Evolutionary conservation across 2,329 filamentous ascomycete genomes (phyloP), one percentile per base, ranked within the genome.

Genomic region (Fonsecaea monophora): DNA sequence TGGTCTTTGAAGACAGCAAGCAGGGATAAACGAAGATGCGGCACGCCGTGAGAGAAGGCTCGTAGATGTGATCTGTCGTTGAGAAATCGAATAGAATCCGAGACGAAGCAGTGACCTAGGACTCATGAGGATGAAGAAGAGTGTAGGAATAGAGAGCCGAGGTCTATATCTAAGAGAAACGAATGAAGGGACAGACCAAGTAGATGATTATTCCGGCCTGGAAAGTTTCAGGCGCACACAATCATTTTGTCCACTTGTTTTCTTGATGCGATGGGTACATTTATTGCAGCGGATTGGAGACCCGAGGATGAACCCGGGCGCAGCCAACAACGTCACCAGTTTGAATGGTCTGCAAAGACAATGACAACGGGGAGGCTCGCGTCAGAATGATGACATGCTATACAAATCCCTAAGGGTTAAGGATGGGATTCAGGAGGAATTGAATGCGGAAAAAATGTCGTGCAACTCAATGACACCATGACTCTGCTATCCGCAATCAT

Each of bases 241-340:
- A 50, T 34, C 40, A 50, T 25, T 60, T 4, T 25, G 18, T 50
- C 40, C 12, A 30, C 34, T 50, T 40, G 37, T 9, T 40, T 34
- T 50, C 13, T 15, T 50, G 6, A 3, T 13, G 12, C 21, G 45
- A 25, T 50, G 45, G 6, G 21, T 25, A 4, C 45, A 48, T 48
- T 60, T 60, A 60, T 50, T 50, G 57, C 57, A 45, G 57, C 57
- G 57, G 57, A 60, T 34, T 50, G 3, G 18, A 34, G 40, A 45
- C 57, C 57, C 57, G 57, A 18, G 34, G 57, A 42, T 18, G 30
- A 21, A 37, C 25, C 8, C 25, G 25, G 25, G 25, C 25, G 25
- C 25, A 30, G 45, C 45, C 45, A 25, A 10, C 18, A 50, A 50
- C 45, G 45, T 50, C 45, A 50, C 45, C 4, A 50, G 10, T 10